A percentile compares a stretch with the other conserved stretches of the same genome.
Evolutionary conservation across 352 stramenopile genomes (phyloP).

Genomic region (Phytophthora sojae): DNA sequence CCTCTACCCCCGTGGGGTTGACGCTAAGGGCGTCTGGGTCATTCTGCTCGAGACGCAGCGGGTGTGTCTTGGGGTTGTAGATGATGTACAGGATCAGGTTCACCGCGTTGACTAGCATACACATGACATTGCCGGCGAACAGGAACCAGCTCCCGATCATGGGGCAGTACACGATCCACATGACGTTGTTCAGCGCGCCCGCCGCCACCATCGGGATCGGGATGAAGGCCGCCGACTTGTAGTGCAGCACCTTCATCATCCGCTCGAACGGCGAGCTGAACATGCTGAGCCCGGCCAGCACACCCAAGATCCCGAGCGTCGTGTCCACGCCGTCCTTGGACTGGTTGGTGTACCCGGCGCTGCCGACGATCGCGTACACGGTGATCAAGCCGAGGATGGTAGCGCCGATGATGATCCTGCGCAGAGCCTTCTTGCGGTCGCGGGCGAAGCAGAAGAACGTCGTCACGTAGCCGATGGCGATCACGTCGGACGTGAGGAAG

Average conservation of each 20-base stretch:
- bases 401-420: conserved; percentile 17
- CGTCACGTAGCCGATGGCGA: conserved; percentile 34
- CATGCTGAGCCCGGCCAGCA: conserved; percentile 36
- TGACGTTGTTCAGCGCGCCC: conserved; percentile 42
- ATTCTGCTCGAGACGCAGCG: conserved; percentile 28
- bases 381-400: conserved; percentile 33
- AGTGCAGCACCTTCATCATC: conserved; percentile 44
- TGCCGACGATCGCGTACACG: conserved; percentile 36
- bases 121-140: conserved; percentile 20
- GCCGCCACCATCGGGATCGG: conserved; percentile 42
- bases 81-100: conserved; percentile 23
- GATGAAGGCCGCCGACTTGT: conserved; percentile 46
- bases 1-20: conserved; percentile 10
- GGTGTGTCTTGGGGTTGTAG: conserved; percentile 44
- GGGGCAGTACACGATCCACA: conserved; percentile 47
- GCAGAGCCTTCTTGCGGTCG: conserved; percentile 36
- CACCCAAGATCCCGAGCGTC: conserved; percentile 39
- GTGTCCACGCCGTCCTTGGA: conserved; percentile 38
- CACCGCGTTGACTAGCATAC: conserved; percentile 5
- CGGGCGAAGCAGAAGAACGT: conserved; percentile 38
- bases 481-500: conserved; percentile 37
- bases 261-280: conserved; percentile 47
- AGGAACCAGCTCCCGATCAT: conserved; percentile 51
- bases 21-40: conserved; percentile 4
- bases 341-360: conserved; percentile 38